Base-by-base conservation (phyloP, 2,329 filamentous ascomycete genomes). In the Sclerotinia trifoliorum region DNA sequence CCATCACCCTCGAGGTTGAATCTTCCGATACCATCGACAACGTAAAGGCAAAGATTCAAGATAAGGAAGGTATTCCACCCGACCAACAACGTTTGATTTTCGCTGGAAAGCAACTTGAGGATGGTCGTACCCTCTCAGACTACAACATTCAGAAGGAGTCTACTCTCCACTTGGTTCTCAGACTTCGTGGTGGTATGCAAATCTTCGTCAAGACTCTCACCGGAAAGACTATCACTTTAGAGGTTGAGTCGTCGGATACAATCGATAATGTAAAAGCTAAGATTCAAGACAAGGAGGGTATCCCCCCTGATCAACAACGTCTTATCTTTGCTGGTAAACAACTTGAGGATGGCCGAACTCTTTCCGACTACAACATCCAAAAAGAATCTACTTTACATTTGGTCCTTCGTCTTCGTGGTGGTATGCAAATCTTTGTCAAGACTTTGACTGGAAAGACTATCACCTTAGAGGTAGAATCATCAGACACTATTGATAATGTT, bases 11-110 rank as follows among this genome's bases (percentile, higher is more conserved):
- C 79, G 94, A 99, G 92, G 95, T 98, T 85, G 94, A 98, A 90
- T 97, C 93, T 79, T 94, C 90, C 80, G 95, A 99, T 85, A 98
- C 94, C 81, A 98, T 98, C 85, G 94, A 98, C 90, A 98, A 97
- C 72, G 94, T 97, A 1, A 97, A 97, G 84, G 86, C 83, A 6
- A 97, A 97, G 86, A 97, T 97, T 39, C 91, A 94, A 76, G 91
- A 94, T 74, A 94, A 94, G 86, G 91, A 94, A 81, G 94, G 94
- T 32, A 97, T 97, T 66, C 94, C 94, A 0, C 94, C 94, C 2
- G 94, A 97, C 80, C 94, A 97, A 80, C 94, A 97, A 81, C 93
- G 94, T 76, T 83, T 97, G 17, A 96, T 97, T 78, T 96, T 96
- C 72, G 93, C 93, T 60, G 93, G 93, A 69, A 97, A 97, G 87